Percentiles rank a stretch among this genome's conserved stretches.
These are phyloP conservation scores for Berberis thunbergii DNA, from an alignment of 164 flowering plant species.

Conservation along the genomic window DNA sequence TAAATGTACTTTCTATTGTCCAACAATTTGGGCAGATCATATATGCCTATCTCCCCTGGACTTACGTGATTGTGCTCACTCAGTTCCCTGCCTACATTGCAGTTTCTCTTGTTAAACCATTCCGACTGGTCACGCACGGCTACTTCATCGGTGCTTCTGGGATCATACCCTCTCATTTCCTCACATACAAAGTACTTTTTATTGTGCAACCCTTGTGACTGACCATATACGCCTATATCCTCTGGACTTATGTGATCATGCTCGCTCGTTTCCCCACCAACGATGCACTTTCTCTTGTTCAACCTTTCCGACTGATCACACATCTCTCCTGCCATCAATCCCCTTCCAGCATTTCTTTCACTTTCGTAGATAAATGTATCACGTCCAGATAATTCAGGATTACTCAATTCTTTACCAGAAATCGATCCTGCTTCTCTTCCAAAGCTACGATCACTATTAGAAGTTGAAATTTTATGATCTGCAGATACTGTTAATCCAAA, in stretches of 20 bases:
- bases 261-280: no score
- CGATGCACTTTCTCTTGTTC: no score
- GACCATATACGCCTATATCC: slow-evolving; percentile 12
- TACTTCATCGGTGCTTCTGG: slow-evolving; percentile 8
- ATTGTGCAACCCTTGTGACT: slow-evolving; percentile 14
- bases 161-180: slow-evolving; percentile 7
- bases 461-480: no score
- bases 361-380: no score
- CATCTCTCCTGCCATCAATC: no score
- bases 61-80: background rate
- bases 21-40: background rate
- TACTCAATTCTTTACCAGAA: no score
- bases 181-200: slow-evolving; percentile 14
- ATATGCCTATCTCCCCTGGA: background rate
- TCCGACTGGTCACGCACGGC: slow-evolving; percentile 14
- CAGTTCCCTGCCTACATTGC: slow-evolving; percentile 13
- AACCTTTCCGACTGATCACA: no score
- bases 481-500: no score
- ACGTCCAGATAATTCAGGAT: no score
- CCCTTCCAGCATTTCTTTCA: no score
- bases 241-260: background rate
- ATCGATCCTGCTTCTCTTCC: no score
- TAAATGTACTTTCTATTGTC: background rate
- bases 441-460: no score
- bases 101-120: slow-evolving; percentile 14